A percentile compares a stretch with the other conserved stretches of the same genome.
phyloP scores from a whole-genome alignment of 768 basidiomycete species.

The Xanthoconium stramineum region DNA sequence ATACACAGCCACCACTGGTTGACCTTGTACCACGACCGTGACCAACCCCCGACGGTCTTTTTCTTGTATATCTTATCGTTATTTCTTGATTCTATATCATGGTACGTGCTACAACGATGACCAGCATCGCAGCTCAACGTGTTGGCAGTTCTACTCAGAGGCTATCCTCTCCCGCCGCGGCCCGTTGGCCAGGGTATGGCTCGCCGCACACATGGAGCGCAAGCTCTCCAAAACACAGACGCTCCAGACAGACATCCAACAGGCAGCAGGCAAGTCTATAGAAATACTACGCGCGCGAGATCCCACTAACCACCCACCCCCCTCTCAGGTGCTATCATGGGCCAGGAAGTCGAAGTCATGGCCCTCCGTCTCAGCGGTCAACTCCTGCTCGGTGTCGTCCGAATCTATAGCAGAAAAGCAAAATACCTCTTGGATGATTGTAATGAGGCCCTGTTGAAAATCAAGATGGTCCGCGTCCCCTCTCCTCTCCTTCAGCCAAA shows the following conservation, averaged over 20 bases:
- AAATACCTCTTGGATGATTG: slow-evolving; percentile 98
- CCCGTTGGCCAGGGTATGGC: slow-evolving; percentile 96
- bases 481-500: background rate
- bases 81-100: slow-evolving; percentile 22
- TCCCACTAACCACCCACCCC: background rate
- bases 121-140: background rate
- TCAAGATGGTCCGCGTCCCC: slow-evolving; percentile 71
- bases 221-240: slow-evolving; percentile 97
- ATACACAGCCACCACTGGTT: slow-evolving; percentile 27
- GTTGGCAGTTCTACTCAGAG: slow-evolving; percentile 72
- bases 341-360: slow-evolving; percentile 88
- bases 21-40: slow-evolving; percentile 11
- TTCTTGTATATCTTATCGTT: background rate
- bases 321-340: slow-evolving; percentile 80
- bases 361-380: slow-evolving; percentile 96
- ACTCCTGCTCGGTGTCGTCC: slow-evolving; percentile 90
- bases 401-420: slow-evolving; percentile 97
- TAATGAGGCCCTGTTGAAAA: slow-evolving; percentile 92
- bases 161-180: slow-evolving; percentile 92
- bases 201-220: slow-evolving; percentile 97
- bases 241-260: slow-evolving; percentile 90
- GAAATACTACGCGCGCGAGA: background rate
- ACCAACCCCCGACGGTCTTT: too few species aligned
- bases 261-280: slow-evolving; percentile 68
- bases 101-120: slow-evolving; percentile 10